These are phyloP conservation scores for Neonectria ditissima DNA, from an alignment of 2,329 filamentous ascomycete species.

Conservation along the genomic window DNA sequence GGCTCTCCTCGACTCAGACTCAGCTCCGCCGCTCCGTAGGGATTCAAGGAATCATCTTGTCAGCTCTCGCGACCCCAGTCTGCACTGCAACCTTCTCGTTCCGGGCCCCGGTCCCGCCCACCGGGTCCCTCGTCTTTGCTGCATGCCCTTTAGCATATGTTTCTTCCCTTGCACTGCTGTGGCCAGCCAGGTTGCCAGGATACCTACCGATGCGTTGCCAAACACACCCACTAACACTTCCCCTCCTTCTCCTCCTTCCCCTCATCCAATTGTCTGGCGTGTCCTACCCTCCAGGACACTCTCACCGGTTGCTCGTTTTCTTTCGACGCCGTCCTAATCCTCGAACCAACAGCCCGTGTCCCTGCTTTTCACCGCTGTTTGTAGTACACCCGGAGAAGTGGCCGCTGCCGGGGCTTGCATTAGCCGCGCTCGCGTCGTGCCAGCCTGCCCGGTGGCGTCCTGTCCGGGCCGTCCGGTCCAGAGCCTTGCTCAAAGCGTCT, in stretches of 20 bases:
- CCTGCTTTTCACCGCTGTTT: constrained; percentile 43
- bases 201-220: constrained; percentile 24
- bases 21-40: constrained; percentile 10
- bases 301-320: constrained; percentile 37
- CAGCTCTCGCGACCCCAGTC: constrained; percentile 29
- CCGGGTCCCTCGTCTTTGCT: constrained; percentile 29
- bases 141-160: constrained; percentile 21
- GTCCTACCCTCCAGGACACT: constrained; percentile 38
- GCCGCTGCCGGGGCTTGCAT: constrained; percentile 37
- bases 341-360: constrained; percentile 4
- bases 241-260: constrained; percentile 31
- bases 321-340: constrained; percentile 11
- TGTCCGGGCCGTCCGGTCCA: constrained; percentile 34
- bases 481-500: constrained; percentile 35
- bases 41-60: constrained; percentile 25
- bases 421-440: constrained; percentile 35
- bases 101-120: constrained; percentile 35
- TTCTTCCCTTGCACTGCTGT: constrained; percentile 12
- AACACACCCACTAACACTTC: constrained; percentile 31
- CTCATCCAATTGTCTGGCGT: constrained; percentile 42
- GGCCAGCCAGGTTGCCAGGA: not conserved
- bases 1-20: constrained; percentile 29
- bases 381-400: constrained; percentile 23
- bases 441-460: constrained; percentile 31
- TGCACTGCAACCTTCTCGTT: constrained; percentile 34